phyloP scores from a whole-genome alignment of 176 grass and related monocot species.

The Echinochloa phyllopogon region DNA sequence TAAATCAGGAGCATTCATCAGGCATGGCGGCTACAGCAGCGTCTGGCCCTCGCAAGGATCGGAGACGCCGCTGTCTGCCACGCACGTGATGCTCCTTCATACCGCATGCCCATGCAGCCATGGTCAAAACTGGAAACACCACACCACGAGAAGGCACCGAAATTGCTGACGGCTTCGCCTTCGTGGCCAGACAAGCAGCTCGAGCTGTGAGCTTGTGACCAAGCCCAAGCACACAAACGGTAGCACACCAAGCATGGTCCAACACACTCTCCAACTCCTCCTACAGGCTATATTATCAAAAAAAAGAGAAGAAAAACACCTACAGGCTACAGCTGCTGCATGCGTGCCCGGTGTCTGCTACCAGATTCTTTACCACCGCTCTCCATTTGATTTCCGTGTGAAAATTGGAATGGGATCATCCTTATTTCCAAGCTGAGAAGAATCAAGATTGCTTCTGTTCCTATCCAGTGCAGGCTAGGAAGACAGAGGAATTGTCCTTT shows the following conservation, averaged over 20 bases:
- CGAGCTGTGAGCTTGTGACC: constrained; percentile 14
- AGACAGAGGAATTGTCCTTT: background rate
- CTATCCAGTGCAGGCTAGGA: background rate
- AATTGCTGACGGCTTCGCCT: constrained; percentile 1
- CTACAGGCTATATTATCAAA: too few relatives aligned
- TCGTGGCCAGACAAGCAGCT: constrained; percentile 14
- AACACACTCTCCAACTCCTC: too few relatives aligned
- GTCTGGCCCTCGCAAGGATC: background rate
- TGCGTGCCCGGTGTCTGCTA: constrained; percentile 27
- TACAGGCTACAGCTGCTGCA: constrained; percentile 24
- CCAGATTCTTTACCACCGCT: constrained; percentile 12
- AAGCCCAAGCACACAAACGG: background rate
- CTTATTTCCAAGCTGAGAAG: background rate
- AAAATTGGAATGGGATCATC: background rate
- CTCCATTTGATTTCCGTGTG: background rate
- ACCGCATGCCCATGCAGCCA: background rate
- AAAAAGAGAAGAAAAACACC: background rate
- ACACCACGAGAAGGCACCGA: background rate
- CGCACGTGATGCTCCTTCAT: constrained; percentile 37
- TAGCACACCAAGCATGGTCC: background rate
- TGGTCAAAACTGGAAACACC: constrained; percentile 13
- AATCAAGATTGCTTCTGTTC: background rate
- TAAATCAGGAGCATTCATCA: constrained; percentile 1
- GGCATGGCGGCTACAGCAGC: constrained; percentile 34
- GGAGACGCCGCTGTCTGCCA: constrained; percentile 18